Base-by-base conservation (phyloP, 2,329 filamentous ascomycete genomes). In the Ophiostoma fasciatum region DNA sequence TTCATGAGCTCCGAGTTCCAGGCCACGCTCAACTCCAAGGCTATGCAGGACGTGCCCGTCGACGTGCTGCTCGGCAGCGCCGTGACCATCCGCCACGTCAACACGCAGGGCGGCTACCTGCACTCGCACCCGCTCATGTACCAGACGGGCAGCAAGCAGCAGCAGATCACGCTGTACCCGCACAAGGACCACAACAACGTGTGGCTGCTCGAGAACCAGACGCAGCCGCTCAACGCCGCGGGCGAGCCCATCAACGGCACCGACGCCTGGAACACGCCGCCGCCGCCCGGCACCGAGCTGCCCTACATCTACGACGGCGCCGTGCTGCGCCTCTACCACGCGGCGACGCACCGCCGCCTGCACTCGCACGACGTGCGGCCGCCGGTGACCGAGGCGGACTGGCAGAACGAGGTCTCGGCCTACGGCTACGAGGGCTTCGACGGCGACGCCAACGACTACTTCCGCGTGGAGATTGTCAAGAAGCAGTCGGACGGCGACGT, bases 1-100 rank as follows among this genome's bases (percentile, higher is more conserved):
- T 98, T 98, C 66, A 98, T 98, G 90, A 94, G 87, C 53, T 94
- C 88, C 37, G 90, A 98, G 54, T 98, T 98, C 66, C 90, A 98
- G 62, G 82, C 90, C 22, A 96, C 90, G 3, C 67, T 98, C 46
- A 98, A 96, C 63, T 87, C 77, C 51, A 98, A 96, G 66, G 78
- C 74, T 36, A 98, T 98, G 90, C 78, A 84, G 54, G 85, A 93
- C 57, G 85, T 93, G 5, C 80, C 90, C 2, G 90, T 82, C 21
- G 87, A 98, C 59, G 80, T 98, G 40, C 78, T 81, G 20, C 79
- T 90, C 50, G 90, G 90, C 41, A 93, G 85, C 55, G 74, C 82
- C 45, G 71, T 98, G 50, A 77, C 68, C 45, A 71, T 98, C 48
- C 82, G 90, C 48, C 90, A 98, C 57, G 80, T 85, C 61, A 96